Conservation (phyloP, 805 yeast species). For the Kluyveromyces starmeri region DNA sequence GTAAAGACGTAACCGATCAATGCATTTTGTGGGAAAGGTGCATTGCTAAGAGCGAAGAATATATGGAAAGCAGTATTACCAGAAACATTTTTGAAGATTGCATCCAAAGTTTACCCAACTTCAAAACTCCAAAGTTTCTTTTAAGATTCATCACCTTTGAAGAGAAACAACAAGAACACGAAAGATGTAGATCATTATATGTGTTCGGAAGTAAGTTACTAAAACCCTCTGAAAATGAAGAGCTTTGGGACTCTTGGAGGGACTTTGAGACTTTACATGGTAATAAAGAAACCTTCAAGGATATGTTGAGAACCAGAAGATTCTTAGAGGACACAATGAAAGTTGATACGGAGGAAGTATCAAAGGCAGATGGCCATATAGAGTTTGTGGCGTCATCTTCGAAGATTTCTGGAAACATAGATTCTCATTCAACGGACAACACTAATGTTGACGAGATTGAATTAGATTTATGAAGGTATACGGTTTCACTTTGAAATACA, state of each 20-base stretch:
- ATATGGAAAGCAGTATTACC: slow-evolving; percentile 35
- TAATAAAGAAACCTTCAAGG: slow-evolving; percentile 59
- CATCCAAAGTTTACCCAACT: slow-evolving; percentile 37
- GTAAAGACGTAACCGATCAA: slow-evolving; percentile 4
- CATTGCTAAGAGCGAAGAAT: slow-evolving; percentile 32
- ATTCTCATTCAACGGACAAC: not conserved
- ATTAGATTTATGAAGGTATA: not conserved
- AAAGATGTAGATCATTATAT: slow-evolving; percentile 55
- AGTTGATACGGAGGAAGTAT: slow-evolving; percentile 21
- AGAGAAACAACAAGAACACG: slow-evolving; percentile 38
- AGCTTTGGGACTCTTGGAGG: slow-evolving; percentile 64
- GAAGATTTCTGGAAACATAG: slow-evolving; percentile 16
- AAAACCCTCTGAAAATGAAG: slow-evolving; percentile 26
- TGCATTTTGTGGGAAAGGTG: slow-evolving; percentile 36
- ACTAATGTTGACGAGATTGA: slow-evolving; percentile 2
- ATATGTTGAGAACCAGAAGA: slow-evolving; percentile 58
- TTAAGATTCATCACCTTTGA: slow-evolving; percentile 54
- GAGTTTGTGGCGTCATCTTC: slow-evolving; percentile 43
- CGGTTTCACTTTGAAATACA: no score
- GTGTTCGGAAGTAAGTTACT: slow-evolving; percentile 42
- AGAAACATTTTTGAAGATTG: slow-evolving; percentile 47
- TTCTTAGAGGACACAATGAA: slow-evolving; percentile 24
- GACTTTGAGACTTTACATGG: slow-evolving; percentile 68
- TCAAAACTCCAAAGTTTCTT: slow-evolving; percentile 36
- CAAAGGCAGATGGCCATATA: slow-evolving; percentile 22